These are phyloP conservation scores for Ogataea hybrid DNA, from an alignment of 1,139 yeast species.

Conservation along the genomic window DNA sequence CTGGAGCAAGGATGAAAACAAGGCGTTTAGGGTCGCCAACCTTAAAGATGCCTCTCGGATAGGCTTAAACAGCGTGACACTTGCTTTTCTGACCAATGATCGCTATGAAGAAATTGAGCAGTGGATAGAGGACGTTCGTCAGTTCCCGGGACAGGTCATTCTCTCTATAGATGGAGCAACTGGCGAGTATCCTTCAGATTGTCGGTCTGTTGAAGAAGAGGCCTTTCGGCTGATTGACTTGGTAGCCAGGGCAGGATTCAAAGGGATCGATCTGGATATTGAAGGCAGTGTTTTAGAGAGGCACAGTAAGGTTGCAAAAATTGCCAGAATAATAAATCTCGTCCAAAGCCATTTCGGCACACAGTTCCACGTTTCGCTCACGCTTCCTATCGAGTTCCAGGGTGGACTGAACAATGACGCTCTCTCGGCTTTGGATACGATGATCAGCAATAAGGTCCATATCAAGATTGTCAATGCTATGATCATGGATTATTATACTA, in stretches of 20 bases:
- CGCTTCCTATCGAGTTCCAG: constrained; percentile 29
- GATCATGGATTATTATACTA: constrained; percentile 32
- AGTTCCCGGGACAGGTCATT: constrained; percentile 22
- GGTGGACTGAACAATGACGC: constrained; percentile 22
- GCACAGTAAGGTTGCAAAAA: constrained; percentile 8
- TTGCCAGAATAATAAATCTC: constrained; percentile 15
- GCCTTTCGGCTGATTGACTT: constrained; percentile 13
- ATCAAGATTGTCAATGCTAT: constrained; percentile 23
- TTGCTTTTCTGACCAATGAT: constrained; percentile 27
- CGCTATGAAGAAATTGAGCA: constrained; percentile 24
- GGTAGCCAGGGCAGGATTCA: constrained; percentile 15
- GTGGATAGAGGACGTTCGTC: constrained; percentile 20
- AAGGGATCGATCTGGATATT: constrained; percentile 29
- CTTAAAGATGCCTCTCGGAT: constrained; percentile 16
- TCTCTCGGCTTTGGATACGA: constrained; percentile 13
- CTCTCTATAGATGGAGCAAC: constrained; percentile 31
- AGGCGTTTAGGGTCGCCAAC: constrained; percentile 14
- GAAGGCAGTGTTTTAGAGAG: constrained; percentile 24
- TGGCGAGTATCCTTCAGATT: constrained; percentile 24
- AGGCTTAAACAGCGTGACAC: constrained; percentile 18
- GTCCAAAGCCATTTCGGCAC: constrained; percentile 10
- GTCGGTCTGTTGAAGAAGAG: constrained; percentile 15
- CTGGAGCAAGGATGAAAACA: constrained; percentile 20
- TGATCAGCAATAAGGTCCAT: constrained; percentile 9
- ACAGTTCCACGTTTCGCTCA: constrained; percentile 20